These are phyloP conservation scores for Leccinum ochraceum DNA, from an alignment of 768 basidiomycete species.

Conservation along the genomic window DNA sequence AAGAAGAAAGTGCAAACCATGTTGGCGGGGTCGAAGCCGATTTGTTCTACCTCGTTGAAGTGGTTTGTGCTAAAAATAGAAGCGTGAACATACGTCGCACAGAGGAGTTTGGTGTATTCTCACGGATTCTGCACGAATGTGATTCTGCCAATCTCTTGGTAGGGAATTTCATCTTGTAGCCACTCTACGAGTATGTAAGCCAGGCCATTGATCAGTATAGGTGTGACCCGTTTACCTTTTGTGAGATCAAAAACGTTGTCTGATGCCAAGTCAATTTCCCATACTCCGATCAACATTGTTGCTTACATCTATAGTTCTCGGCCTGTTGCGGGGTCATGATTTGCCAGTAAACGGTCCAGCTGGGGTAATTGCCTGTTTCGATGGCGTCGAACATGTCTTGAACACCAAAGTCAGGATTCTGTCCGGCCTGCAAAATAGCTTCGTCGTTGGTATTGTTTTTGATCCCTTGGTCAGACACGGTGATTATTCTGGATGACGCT, in stretches of 20 bases:
- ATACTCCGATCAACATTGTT: not conserved
- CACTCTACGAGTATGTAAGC: slow-evolving; percentile 30
- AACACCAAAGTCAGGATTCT: slow-evolving; percentile 53
- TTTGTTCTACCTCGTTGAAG: slow-evolving; percentile 43
- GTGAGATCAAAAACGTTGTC: slow-evolving; percentile 55
- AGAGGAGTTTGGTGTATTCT: slow-evolving; percentile 10
- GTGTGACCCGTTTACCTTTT: slow-evolving; percentile 32
- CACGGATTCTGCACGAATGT: slow-evolving; percentile 40
- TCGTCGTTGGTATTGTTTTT: slow-evolving; percentile 40
- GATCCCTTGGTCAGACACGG: slow-evolving; percentile 38
- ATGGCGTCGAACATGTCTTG: slow-evolving; percentile 60
- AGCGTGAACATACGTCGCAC: not conserved
- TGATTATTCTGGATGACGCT: slow-evolving; percentile 21
- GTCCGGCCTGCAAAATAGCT: slow-evolving; percentile 39
- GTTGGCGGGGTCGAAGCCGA: slow-evolving; percentile 52
- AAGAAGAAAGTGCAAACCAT: slow-evolving; percentile 33
- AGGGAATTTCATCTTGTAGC: slow-evolving; percentile 36
- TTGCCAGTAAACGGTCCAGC: slow-evolving; percentile 60
- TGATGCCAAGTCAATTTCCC: slow-evolving; percentile 15
- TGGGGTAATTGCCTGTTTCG: slow-evolving; percentile 50
- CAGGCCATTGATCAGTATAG: not conserved
- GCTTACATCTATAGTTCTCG: slow-evolving; percentile 42
- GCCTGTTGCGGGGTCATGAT: slow-evolving; percentile 53
- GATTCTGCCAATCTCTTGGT: slow-evolving; percentile 39
- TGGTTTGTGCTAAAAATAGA: slow-evolving; percentile 22